Percentiles rank a stretch among this genome's conserved stretches.
These are phyloP conservation scores for Hyaloscypha variabilis DNA, from an alignment of 495 filamentous ascomycete genomes.

Conservation along the genomic window DNA sequence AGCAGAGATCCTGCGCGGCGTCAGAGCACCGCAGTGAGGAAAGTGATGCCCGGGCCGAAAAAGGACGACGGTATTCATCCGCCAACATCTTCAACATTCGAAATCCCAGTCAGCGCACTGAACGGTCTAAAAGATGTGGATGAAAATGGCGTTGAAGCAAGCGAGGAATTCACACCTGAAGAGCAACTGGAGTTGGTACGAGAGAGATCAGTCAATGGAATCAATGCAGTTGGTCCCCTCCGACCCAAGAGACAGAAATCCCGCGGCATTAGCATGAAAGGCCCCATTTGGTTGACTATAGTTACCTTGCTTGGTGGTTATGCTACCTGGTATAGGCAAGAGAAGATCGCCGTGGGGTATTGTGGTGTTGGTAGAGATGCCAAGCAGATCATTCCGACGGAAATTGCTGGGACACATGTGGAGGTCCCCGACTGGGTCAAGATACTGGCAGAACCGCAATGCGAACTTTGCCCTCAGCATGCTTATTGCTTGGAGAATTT, in stretches of 20 bases:
- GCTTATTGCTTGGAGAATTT: conserved; percentile 84
- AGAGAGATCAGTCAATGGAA: conserved; percentile 53
- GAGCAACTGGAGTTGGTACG: conserved; percentile 75
- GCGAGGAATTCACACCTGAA: conserved; percentile 94
- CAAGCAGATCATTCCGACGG: conserved; percentile 43
- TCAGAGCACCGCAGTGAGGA: conserved; percentile 21
- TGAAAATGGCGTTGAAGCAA: conserved; percentile 53
- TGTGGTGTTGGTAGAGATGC: conserved; percentile 80
- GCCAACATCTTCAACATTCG: conserved; percentile 45
- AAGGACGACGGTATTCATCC: conserved; percentile 39
- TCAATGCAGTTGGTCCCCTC: conserved; percentile 32
- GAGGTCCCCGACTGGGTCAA: conserved; percentile 66
- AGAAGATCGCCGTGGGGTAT: conserved; percentile 93
- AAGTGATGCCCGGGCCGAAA: conserved; percentile 19
- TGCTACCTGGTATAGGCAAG: conserved; percentile 83
- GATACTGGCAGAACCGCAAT: conserved; percentile 72
- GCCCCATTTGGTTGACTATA: conserved; percentile 66
- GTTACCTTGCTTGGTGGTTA: conserved; percentile 70
- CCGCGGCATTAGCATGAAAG: conserved; percentile 16
- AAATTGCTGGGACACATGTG: conserved; percentile 26
- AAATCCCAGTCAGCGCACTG: conserved; percentile 37
- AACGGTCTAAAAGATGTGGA: conserved; percentile 24
- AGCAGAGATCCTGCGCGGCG: conserved; percentile 16
- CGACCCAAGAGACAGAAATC: conserved; percentile 33
- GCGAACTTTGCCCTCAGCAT: conserved; percentile 90